Evolutionary conservation across 192 early-diverging fungal genomes (phyloP), one percentile per base, ranked within the genome.

Genomic region (Powellomyces hirtus): DNA sequence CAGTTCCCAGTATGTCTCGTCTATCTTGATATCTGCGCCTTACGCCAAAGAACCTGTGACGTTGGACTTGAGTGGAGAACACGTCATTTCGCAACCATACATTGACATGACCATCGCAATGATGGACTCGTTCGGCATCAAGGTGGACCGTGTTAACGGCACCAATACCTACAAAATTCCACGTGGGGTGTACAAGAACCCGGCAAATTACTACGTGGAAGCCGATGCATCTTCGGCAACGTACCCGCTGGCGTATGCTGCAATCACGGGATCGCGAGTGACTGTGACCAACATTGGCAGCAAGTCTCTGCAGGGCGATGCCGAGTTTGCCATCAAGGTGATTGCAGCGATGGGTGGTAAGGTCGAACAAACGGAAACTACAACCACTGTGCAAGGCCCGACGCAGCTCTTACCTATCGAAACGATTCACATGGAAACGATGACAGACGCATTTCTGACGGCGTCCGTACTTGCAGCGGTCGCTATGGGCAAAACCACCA

Each of bases 61-160:
- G 14, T 79, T 99, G 38, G 89, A 86, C 55, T 81, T 99, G 26
- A 87, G 88, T 20, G 95, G 94, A 53, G 95, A 93, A 38, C 87
- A 94, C 62, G 95, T 99, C 31, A 93, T 99, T 52, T 95, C 93
- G 37, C 93, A 96, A 73, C 94, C 92, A 10, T 99, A 99, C 80
- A 99, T 99, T 68, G 95, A 99, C 77, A 98, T 99, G 97, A 99
- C 97, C 4, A 89, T 96, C 46, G 87, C 92, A 34, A 98, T 98
- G 96, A 98, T 98, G 96, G 84, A 82, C 59, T 88, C 90, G 22
- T 99, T 99, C 72, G 97, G 97, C 40, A 84, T 92, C 60, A 57
- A 77, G 5, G 92, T 95, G 50, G 78, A 89, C 66, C 84, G 90
- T 22, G 64, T 90, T 1, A 75, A 85, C 34, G 66, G 69, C 22